Evolutionary conservation across 2,329 filamentous ascomycete genomes (phyloP), one percentile per base, ranked within the genome.

Genomic region (Aschersonia sp.): DNA sequence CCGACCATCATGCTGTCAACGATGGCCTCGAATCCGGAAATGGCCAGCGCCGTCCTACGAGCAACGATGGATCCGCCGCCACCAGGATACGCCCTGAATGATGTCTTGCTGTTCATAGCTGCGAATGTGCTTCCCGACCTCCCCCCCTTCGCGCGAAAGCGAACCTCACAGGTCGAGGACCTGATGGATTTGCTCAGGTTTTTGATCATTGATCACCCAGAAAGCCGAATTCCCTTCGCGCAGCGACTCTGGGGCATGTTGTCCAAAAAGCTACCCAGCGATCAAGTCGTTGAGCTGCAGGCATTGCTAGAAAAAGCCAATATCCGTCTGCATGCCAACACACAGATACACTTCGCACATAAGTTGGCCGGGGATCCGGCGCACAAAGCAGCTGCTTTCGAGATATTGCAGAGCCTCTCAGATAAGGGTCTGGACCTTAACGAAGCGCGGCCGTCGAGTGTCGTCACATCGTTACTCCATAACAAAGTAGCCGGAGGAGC

Each of bases 381-480:
- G 4, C 61, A 69, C 55, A 76, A 75, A 51, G 65, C 57, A 2
- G 48, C 49, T 20, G 63, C 75, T 0, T 65, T 73, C 43, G 60
- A 67, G 4, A 65, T 79, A n/a, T 48, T 66, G 5, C 54, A 55
- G 29, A 46, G 45, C 3, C 54, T 65, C 20, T 54, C 77, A 4
- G 60, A 66, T 10, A 56, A 50, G 1, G 60, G 64, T 0, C 60
- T 69, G n/a, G 59, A 73, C 46, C 63, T 76, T 49, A 74, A 76
- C 48, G 62, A 62, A 9, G 64, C 63, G 2, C 63, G 62, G 31
- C 66, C 77, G 46, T 65, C 70, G 30, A 78, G 74, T 53, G 67
- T 76, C 6, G 81, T 78, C 60, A 79, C 80, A 1, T 66, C 72
- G 2, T 66, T 87, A 30, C 65, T 88, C n/a, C 61, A 61, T 7